Conservation (phyloP, 192 early-diverging fungal genomes). For the Coemansia sp. region DNA sequence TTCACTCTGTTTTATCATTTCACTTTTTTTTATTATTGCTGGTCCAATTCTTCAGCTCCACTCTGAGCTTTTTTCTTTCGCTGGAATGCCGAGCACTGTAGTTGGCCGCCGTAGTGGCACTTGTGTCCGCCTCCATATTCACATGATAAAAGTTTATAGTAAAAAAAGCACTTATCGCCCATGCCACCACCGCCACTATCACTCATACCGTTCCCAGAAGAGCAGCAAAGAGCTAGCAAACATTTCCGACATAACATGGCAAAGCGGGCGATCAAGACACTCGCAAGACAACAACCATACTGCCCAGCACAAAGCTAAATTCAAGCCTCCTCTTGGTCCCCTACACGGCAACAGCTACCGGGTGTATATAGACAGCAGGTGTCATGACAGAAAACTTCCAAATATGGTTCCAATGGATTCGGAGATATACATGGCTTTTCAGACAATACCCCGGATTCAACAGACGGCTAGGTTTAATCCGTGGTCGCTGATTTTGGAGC, state of each 20-base stretch:
- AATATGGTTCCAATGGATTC: conserved; percentile 19
- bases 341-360: conserved; percentile 19
- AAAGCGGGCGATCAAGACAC: conserved; percentile 10
- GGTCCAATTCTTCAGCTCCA: neutral
- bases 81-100: too few relatives aligned
- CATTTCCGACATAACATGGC: conserved; percentile 22
- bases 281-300: neutral
- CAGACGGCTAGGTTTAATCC: conserved; percentile 32
- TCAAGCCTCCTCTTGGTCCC: conserved; percentile 5
- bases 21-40: neutral
- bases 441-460: conserved; percentile 11
- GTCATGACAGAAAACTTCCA: conserved; percentile 10
- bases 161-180: too few relatives aligned
- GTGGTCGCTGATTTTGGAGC: conserved; percentile 43
- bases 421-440: conserved; percentile 22
- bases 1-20: neutral
- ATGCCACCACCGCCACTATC: conserved; percentile 1
- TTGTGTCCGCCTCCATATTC: neutral
- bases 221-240: conserved; percentile 18
- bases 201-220: neutral
- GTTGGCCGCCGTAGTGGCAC: neutral
- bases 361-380: conserved; percentile 2
- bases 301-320: neutral
- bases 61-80: too few relatives aligned
- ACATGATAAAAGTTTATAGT: neutral